Evolutionary conservation across 2,329 filamentous ascomycete genomes (phyloP).

Genomic region (Fusarium musae): DNA sequence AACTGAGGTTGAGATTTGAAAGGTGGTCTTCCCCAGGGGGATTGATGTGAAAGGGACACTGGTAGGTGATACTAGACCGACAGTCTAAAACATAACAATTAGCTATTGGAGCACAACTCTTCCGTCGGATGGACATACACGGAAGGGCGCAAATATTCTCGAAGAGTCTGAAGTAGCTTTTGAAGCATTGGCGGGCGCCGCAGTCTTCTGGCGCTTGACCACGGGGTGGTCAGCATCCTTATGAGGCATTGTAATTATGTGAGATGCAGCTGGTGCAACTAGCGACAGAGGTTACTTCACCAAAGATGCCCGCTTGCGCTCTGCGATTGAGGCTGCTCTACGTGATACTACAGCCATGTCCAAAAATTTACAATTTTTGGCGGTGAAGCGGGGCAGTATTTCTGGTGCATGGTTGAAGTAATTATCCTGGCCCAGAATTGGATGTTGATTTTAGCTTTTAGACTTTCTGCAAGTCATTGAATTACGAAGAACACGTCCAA

Average conservation of each 20-base stretch:
- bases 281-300: constrained; percentile 8
- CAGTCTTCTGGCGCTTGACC: constrained; percentile 78
- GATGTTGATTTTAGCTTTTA: background rate
- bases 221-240: constrained; percentile 70
- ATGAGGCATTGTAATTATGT: constrained; percentile 61
- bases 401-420: background rate
- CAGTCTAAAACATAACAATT: constrained; percentile 67
- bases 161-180: constrained; percentile 65
- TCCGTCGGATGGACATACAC: constrained; percentile 66
- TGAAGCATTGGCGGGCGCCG: constrained; percentile 50
- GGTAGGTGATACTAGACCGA: constrained; percentile 93
- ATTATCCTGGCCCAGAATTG: background rate
- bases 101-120: background rate
- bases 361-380: constrained; percentile 47
- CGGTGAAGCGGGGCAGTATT: constrained; percentile 43
- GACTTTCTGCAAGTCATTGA: background rate
- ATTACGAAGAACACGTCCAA: background rate
- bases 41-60: constrained; percentile 89
- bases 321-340: constrained; percentile 32
- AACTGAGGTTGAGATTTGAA: constrained; percentile 96
- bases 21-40: constrained; percentile 91
- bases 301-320: constrained; percentile 31
- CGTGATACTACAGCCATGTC: constrained; percentile 37
- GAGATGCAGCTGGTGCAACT: constrained; percentile 3
- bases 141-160: constrained; percentile 90